These are phyloP conservation scores for Eutypella sp. DNA, from an alignment of 2,329 filamentous ascomycete species.

Conservation along the genomic window DNA sequence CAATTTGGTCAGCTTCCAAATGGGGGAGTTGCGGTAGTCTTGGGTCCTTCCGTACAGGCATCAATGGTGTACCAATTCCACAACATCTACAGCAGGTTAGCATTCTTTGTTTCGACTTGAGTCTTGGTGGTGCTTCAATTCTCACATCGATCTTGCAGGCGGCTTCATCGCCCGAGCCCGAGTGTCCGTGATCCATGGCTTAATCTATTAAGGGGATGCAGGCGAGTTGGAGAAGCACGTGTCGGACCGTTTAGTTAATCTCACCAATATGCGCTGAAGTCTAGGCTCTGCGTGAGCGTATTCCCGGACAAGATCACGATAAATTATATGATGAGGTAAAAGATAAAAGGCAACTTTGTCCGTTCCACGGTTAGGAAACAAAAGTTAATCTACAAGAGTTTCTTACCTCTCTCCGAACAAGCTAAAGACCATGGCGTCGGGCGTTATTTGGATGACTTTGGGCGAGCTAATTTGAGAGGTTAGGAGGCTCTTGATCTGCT, in stretches of 20 bases:
- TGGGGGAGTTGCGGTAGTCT: neutral
- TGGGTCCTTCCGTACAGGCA: conserved; percentile 25
- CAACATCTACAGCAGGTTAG: conserved; percentile 33
- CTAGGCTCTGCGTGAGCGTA: too few relatives aligned
- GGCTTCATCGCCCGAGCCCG: neutral
- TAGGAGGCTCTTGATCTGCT: too few relatives aligned
- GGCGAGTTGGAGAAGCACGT: too few relatives aligned
- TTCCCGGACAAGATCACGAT: too few relatives aligned
- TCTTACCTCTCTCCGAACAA: too few relatives aligned
- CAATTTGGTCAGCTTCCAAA: conserved; percentile 2
- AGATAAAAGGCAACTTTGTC: too few relatives aligned
- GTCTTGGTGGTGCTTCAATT: neutral
- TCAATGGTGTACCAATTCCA: conserved; percentile 41
- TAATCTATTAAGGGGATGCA: too few relatives aligned
- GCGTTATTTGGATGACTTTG: neutral
- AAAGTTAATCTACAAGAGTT: too few relatives aligned
- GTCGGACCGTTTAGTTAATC: too few relatives aligned
- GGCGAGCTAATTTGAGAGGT: neutral
- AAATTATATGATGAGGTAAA: too few relatives aligned
- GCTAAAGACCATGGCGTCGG: neutral
- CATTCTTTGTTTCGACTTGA: conserved; percentile 2
- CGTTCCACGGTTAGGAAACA: too few relatives aligned
- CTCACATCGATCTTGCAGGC: conserved; percentile 9
- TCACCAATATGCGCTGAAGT: too few relatives aligned
- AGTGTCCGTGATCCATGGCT: conserved; percentile 8